phyloP scores from a whole-genome alignment of 176 grass and related monocot species.

The Puccinellia tenuiflora region DNA sequence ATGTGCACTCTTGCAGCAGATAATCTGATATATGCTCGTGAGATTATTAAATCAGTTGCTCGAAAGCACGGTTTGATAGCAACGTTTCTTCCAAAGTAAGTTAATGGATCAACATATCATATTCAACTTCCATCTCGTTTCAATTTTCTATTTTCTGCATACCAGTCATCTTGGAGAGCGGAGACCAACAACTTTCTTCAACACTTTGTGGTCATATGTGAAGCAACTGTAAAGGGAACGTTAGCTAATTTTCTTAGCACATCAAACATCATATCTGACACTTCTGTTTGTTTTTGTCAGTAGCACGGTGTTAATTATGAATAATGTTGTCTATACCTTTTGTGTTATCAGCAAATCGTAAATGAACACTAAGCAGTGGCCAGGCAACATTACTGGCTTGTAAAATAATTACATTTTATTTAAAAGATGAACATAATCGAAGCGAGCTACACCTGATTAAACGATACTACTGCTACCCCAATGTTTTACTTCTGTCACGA shows the following conservation, averaged over 20 bases:
- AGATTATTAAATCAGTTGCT: conserved; percentile 82
- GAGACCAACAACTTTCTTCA: not conserved
- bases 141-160: conserved; percentile 11
- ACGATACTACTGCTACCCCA: not conserved
- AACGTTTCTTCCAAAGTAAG: conserved; percentile 96
- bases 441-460: not conserved
- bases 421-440: not conserved
- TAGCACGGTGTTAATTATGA: not conserved
- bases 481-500: not conserved
- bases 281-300: not conserved
- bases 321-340: not conserved
- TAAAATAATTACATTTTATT: not conserved
- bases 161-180: not conserved
- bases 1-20: conserved; percentile 84
- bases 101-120: conserved; percentile 13
- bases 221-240: not conserved
- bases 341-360: not conserved
- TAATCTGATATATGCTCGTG: conserved; percentile 84
- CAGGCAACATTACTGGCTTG: not conserved
- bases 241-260: not conserved
- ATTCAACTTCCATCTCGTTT: not conserved
- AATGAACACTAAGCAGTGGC: not conserved
- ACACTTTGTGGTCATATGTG: conserved; percentile 1
- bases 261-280: conserved; percentile 16
- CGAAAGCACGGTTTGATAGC: conserved; percentile 74